Evolutionary conservation across 768 basidiomycete species (phyloP).

Genomic region (Hygrocybe coccinea): DNA sequence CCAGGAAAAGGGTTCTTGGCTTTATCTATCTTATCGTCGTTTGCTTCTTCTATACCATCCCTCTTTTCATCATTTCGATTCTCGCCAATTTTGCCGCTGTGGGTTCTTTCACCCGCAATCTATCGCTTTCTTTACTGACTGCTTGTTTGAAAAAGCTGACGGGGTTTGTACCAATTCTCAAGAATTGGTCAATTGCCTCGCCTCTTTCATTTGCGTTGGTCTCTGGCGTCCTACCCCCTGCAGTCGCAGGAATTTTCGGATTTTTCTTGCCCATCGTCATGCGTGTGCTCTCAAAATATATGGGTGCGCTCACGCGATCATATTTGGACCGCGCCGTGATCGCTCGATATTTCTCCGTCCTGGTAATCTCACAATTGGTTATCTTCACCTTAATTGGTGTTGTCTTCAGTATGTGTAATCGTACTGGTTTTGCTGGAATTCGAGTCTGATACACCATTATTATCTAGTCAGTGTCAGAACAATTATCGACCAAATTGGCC

Average conservation of each 20-base stretch:
- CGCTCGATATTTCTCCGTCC: conserved; percentile 88
- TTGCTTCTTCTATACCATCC: conserved; percentile 93
- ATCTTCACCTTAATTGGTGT: conserved; percentile 94
- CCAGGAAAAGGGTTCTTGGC: conserved; percentile 68
- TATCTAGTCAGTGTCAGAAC: conserved; percentile 39
- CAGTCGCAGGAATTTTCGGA: conserved; percentile 82
- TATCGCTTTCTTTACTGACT: conserved; percentile 7
- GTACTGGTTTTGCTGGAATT: background rate
- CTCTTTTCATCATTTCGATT: conserved; percentile 83
- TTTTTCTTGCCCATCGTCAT: conserved; percentile 91
- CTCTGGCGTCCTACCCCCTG: conserved; percentile 90
- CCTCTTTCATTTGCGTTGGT: conserved; percentile 70
- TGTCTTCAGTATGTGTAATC: conserved; percentile 61
- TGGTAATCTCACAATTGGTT: conserved; percentile 89
- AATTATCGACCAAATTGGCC: conserved; percentile 41
- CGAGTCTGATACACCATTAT: background rate
- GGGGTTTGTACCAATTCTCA: conserved; percentile 68
- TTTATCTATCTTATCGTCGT: conserved; percentile 70
- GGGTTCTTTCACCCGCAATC: conserved; percentile 21
- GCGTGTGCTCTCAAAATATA: conserved; percentile 77
- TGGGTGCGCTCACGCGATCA: conserved; percentile 64
- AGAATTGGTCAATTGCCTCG: conserved; percentile 63
- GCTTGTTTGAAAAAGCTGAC: conserved; percentile 40
- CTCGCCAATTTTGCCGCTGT: conserved; percentile 87
- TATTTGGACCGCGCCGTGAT: conserved; percentile 86